These are phyloP conservation scores for Aureobasidium sp. DNA, from an alignment of 2,329 filamentous ascomycete species.

Conservation along the genomic window DNA sequence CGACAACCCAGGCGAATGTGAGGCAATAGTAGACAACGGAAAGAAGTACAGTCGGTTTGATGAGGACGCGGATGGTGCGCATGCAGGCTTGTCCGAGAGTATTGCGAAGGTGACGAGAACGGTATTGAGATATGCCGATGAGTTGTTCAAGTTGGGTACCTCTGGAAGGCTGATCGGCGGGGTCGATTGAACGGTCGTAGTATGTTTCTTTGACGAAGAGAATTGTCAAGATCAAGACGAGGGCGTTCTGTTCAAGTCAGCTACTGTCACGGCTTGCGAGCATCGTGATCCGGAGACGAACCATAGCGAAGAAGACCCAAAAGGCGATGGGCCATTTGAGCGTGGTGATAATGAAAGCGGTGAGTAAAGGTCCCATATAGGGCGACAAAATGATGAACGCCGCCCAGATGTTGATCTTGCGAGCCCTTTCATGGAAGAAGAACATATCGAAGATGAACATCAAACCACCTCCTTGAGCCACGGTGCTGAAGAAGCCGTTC, in stretches of 20 bases:
- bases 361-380: slow-evolving; percentile 30
- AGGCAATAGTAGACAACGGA: slow-evolving; percentile 31
- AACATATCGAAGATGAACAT: slow-evolving; percentile 48
- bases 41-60: slow-evolving; percentile 31
- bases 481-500: slow-evolving; percentile 37
- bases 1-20: slow-evolving; percentile 21
- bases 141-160: slow-evolving; percentile 24
- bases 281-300: too few species aligned
- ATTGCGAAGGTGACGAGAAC: slow-evolving; percentile 22
- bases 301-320: slow-evolving; percentile 38
- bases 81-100: slow-evolving; percentile 27
- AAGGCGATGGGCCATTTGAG: slow-evolving; percentile 38
- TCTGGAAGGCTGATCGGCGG: slow-evolving; percentile 24
- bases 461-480: slow-evolving; percentile 33
- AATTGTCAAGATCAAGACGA: slow-evolving; percentile 32
- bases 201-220: slow-evolving; percentile 41
- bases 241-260: background rate
- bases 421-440: slow-evolving; percentile 47
- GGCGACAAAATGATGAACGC: slow-evolving; percentile 31
- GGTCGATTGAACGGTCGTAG: slow-evolving; percentile 35
- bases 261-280: too few species aligned
- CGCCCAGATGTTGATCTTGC: slow-evolving; percentile 31
- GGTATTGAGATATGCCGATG: slow-evolving; percentile 27
- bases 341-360: slow-evolving; percentile 41
- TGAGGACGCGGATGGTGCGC: slow-evolving; percentile 28